Base-by-base conservation (phyloP, 306 rosid genomes). In the Crotalaria pallida region DNA sequence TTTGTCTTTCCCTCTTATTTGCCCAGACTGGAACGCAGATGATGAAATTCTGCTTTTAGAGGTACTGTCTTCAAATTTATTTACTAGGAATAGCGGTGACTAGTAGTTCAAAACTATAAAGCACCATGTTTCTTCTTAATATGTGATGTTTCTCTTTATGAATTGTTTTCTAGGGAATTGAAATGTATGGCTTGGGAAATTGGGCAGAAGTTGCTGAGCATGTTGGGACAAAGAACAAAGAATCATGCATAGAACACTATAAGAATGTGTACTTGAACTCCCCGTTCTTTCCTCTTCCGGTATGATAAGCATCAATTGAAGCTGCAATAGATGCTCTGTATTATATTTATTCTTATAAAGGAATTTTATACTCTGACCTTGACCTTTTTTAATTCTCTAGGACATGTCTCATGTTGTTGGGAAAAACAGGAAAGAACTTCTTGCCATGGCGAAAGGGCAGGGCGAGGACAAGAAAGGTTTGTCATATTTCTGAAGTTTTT, bases 181-280 rank as follows among this genome's bases (percentile, higher is more conserved):
- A 95, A 83, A 95, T 95, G 96, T 95, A 95, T 79, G 99, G 99
- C 78, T 60, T 91, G 80, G 93, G 99, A 79, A 95, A 95, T 77
- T 95, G 97, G 99, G 21, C 96, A 61, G 99, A 95, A 82, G 91
- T 95, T 82, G 99, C 99, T 18, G 99, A 91, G 91, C 99, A 95
- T 80, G 99, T 95, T 58, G 99, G 99, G 58, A 95, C 97, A 29
- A 95, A 91, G 86, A 89, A 84, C 82, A 95, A 91, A 77, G 96
- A 91, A 71, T 80, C 86, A 65, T 95, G 99, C 81, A 91, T 95
- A 78, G 92, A 86, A 65, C 97, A 95, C 87, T 95, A 87, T 76
- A 75, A 79, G 62, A 83, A 83, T 68, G 86, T 87, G 49, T 95
- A 91, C 84, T 71, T 84, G 86, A 86, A 78, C 88, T 91, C 97